A percentile compares a stretch with the other conserved stretches of the same genome.
phyloP scores from a whole-genome alignment of 2,329 filamentous ascomycete genomes.

The Exutisphaerella laricina region DNA sequence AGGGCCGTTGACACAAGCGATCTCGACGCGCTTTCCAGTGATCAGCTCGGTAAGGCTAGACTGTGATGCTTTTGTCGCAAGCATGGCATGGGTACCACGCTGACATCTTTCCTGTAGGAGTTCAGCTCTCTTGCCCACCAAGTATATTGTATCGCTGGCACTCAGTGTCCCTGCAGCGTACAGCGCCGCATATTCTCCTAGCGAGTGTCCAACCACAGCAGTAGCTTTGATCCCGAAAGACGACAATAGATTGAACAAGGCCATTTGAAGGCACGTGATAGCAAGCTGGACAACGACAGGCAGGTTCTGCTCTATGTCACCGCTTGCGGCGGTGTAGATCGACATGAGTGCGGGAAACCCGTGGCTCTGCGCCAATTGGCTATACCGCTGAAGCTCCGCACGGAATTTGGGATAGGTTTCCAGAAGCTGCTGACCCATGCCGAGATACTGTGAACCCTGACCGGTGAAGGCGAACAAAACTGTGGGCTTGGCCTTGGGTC shows the following conservation, averaged over 20 bases:
- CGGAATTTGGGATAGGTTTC: conserved; percentile 27
- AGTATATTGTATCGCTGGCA: conserved; percentile 28
- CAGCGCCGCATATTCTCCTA: conserved; percentile 39
- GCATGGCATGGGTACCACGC: conserved; percentile 16
- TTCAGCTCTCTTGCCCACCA: conserved; percentile 33
- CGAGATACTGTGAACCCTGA: conserved; percentile 31
- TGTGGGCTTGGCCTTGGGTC: conserved; percentile 21
- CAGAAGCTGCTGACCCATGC: conserved; percentile 32
- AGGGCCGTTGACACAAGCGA: conserved; percentile 23
- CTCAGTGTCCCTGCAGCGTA: conserved; percentile 33
- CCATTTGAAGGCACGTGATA: conserved; percentile 38
- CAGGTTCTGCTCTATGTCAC: conserved; percentile 2
- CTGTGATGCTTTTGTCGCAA: conserved; percentile 13
- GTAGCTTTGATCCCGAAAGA: conserved; percentile 29
- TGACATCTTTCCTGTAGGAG: conserved; percentile 11
- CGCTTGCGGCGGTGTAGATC: conserved; percentile 7
- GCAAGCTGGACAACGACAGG: conserved; percentile 36
- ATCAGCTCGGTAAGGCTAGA: conserved; percentile 7
- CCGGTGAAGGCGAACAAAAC: conserved; percentile 40
- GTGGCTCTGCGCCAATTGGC: conserved; percentile 24
- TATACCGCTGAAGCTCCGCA: conserved; percentile 28
- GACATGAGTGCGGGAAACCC: conserved; percentile 30
- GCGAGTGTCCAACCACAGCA: conserved; percentile 29
- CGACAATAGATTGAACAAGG: conserved; percentile 26
- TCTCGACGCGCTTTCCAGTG: conserved; percentile 12